Evolutionary conservation across 2,329 filamentous ascomycete species (phyloP), one percentile per base, ranked within the genome.

Genomic region (Leptographium procerum): DNA sequence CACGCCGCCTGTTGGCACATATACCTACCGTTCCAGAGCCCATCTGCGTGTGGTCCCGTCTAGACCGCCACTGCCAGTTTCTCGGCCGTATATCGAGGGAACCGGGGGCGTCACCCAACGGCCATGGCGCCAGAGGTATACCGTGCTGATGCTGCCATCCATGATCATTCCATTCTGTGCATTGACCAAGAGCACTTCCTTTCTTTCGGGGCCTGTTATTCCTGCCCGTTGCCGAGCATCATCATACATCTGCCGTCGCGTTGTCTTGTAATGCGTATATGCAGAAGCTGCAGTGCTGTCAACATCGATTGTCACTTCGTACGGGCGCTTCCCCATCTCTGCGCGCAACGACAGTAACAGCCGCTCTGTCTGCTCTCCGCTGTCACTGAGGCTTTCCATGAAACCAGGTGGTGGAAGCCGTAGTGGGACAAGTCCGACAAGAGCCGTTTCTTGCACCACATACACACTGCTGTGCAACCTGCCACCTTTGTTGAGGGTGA

Each of bases 221-320:
- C 74, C 73, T 1, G 79, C 81, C 16, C 88, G 79, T 29, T 73
- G 67, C 10, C 91, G 82, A 1, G 90, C 88, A 2, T 73, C 74
- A 52, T 88, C 82, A 69, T 97, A 97, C 68, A 84, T 77, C 11
- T 76, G 73, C 16, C 92, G 83, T 53, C 79, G 75, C 0, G 88
- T 94, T 0, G 92, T 97, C 71, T 99, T 97, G 74, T 88, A 88
- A 59, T 86, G 84, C 0, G 91, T 96, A 67, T 86, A 88, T n/a
- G 83, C 78, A 1, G 81, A 82, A 47, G 71, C 70, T 9, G 63
- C 43, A 0, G 76, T 79, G n/a, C 57, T 57, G n/a, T 63, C 59
- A 11, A 59, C 57, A 64, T 83, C 80, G 3, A 81, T 59, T 1
- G 77, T 60, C 2, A 83, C 68, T 2, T 73, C 70, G 60, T 74